Evolutionary conservation across 1,284 basidiomycete species (phyloP), one percentile per base, ranked within the genome.

Genomic region (Ceratobasidium theobromae): DNA sequence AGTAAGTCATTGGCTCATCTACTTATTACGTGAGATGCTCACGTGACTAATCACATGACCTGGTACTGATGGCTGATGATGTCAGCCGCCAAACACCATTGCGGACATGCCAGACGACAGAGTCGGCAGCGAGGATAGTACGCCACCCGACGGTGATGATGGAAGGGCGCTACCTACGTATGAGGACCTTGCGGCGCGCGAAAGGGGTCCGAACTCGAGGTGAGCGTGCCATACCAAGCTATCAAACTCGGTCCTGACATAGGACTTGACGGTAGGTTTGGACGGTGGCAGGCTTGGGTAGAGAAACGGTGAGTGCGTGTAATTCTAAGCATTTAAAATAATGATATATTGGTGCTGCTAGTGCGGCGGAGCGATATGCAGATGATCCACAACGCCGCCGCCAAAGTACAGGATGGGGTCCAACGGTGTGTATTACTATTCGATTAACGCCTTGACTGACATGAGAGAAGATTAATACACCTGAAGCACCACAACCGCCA

Each of bases 261-360:
- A 87, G 73, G 81, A 84, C 69, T 27, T 18, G n/a, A 89, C 86
- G 12, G 40, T 49, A 89, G 89, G 72, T 91, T 92, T 72, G 89
- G 90, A 40, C 80, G 89, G 68, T 92, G 89, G 89, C 83, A 81
- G 73, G 83, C 85, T 18, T 92, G 89, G 89, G 88, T 92, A 67
- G 89, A 92, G 78, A 92, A 92, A 75, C 82, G 89, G 89, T 87
- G 69, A 64, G 76, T 68, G 3, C 40, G n/a, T 30, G 49, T 12
- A 33, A 27, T 27, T 38, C n/a, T 25, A 28, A 38, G 28, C 54
- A 53, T 48, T 18, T 65, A 30, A 43, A 68, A 58, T 32, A 35
- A 27, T 40, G 27, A 33, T 32, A 41, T 53, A 18, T 67, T n/a
- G 6, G n/a, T 35, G 46, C 30, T 11, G 23, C 45, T 70, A 91